These are phyloP conservation scores for Sporothrix luriei DNA, from an alignment of 2,329 filamentous ascomycete species.

Conservation along the genomic window DNA sequence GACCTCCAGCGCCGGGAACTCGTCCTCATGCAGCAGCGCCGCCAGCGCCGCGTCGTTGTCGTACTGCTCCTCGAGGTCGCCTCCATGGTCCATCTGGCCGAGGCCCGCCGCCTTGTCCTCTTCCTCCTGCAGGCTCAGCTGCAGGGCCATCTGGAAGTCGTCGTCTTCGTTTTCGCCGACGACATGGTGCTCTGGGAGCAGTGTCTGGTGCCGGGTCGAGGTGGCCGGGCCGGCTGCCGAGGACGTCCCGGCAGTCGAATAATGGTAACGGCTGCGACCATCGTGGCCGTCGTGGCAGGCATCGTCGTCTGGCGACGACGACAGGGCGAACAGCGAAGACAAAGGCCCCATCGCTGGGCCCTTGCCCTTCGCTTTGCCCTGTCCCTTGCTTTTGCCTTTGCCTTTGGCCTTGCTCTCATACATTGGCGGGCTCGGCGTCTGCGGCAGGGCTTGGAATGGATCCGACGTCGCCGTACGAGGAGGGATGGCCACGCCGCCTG, in stretches of 20 bases:
- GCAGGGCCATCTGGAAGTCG: conserved; percentile 62
- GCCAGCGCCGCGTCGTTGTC: conserved; percentile 35
- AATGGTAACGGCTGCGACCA: background rate
- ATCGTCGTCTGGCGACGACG: conserved; percentile 32
- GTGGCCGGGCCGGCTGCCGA: conserved; percentile 17
- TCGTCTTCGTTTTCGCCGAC: conserved; percentile 48
- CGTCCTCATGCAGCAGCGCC: conserved; percentile 38
- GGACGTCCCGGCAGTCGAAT: background rate
- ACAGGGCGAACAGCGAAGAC: conserved; percentile 38
- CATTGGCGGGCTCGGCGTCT: conserved; percentile 13
- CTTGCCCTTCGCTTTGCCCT: conserved; percentile 11
- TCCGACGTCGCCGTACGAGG: background rate
- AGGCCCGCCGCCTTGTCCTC: conserved; percentile 39
- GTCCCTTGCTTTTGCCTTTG: conserved; percentile 25
- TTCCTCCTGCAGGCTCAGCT: conserved; percentile 62
- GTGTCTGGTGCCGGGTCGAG: background rate
- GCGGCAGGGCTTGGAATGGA: conserved; percentile 3
- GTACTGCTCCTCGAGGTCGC: conserved; percentile 27
- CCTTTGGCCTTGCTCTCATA: conserved; percentile 35
- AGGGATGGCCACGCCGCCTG: background rate
- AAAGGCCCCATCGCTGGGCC: background rate
- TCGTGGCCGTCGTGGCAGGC: background rate
- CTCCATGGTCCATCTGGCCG: background rate
- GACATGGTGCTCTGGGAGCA: conserved; percentile 30
- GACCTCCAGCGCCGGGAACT: conserved; percentile 41